Percentiles rank a stretch among this genome's conserved stretches.
Conservation (phyloP, 257 asterid species). For the Forsythia viridissima region DNA sequence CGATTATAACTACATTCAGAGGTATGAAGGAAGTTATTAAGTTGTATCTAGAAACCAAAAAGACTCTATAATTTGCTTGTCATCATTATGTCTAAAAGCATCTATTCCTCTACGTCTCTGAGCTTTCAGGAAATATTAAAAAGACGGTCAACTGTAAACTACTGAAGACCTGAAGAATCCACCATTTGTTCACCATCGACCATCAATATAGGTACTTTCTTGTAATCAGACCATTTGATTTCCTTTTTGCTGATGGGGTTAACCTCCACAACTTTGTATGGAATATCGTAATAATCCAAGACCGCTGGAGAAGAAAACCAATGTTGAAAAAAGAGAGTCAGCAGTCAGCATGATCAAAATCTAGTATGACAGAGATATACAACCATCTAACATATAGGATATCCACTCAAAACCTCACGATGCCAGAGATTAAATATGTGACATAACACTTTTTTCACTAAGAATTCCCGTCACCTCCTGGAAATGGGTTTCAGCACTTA, state of each 20-base stretch:
- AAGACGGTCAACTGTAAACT: neutral
- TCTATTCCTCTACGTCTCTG: neutral
- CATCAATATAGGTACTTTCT: constrained; percentile 90
- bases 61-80: neutral
- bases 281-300: constrained; percentile 80
- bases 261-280: constrained; percentile 92
- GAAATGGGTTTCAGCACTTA: neutral
- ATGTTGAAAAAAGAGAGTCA: neutral
- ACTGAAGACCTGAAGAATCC: constrained; percentile 77
- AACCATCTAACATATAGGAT: neutral
- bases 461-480: neutral
- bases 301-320: constrained; percentile 54
- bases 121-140: neutral
- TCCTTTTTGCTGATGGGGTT: constrained; percentile 91
- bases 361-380: neutral
- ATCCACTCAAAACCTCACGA: neutral
- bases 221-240: constrained; percentile 91
- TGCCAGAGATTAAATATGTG: neutral
- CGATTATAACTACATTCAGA: constrained; percentile 63
- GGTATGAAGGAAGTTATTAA: neutral
- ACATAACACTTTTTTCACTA: neutral
- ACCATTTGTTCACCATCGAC: constrained; percentile 91
- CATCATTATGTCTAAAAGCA: neutral
- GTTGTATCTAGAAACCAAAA: constrained; percentile 9
- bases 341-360: neutral